Evolutionary conservation across 495 filamentous ascomycete genomes (phyloP).

Genomic region (Hapsidospora chrysogenum): DNA sequence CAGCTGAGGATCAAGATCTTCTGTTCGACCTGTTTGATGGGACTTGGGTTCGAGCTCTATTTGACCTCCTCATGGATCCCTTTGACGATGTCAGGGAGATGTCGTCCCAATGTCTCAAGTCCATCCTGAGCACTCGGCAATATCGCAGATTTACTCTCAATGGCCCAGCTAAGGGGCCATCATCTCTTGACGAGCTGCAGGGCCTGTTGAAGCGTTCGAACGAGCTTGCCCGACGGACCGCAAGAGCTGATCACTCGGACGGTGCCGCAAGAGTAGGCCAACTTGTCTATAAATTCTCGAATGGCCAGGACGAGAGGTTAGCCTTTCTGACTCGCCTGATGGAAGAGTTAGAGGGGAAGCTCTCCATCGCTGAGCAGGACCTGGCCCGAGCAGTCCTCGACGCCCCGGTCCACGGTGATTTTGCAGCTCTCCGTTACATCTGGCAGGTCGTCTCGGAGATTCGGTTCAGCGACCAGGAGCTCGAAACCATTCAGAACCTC

Average conservation of each 20-base stretch:
- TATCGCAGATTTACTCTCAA: slow-evolving; percentile 2
- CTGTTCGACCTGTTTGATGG: slow-evolving; percentile 13
- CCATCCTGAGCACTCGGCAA: slow-evolving; percentile 15
- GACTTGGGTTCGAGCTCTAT: slow-evolving; percentile 44
- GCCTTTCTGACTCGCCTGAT: slow-evolving; percentile 29
- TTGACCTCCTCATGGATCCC: slow-evolving; percentile 70
- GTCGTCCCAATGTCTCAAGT: slow-evolving; percentile 40
- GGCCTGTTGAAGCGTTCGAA: slow-evolving; percentile 37
- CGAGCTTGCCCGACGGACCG: slow-evolving; percentile 39
- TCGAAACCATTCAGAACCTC: slow-evolving; percentile 21
- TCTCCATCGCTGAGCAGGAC: slow-evolving; percentile 36
- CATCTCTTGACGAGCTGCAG: slow-evolving; percentile 11
- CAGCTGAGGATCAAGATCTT: slow-evolving; percentile 2
- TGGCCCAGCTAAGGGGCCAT: slow-evolving; percentile 3
- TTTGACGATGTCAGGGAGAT: slow-evolving; percentile 78
- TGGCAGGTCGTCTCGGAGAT: slow-evolving; percentile 22
- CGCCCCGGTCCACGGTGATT: slow-evolving; percentile 53
- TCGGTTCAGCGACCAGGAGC: slow-evolving; percentile 12
- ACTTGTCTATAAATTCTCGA: slow-evolving; percentile 27
- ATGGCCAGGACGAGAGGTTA: slow-evolving; percentile 21
- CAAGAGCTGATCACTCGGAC: slow-evolving; percentile 74
- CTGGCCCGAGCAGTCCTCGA: slow-evolving; percentile 43
- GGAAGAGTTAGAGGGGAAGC: slow-evolving; percentile 35
- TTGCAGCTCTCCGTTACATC: slow-evolving; percentile 40
- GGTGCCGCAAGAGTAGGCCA: slow-evolving; percentile 51